These are phyloP conservation scores for Penicillium canariense DNA, from an alignment of 495 filamentous ascomycete genomes.

Conservation along the genomic window DNA sequence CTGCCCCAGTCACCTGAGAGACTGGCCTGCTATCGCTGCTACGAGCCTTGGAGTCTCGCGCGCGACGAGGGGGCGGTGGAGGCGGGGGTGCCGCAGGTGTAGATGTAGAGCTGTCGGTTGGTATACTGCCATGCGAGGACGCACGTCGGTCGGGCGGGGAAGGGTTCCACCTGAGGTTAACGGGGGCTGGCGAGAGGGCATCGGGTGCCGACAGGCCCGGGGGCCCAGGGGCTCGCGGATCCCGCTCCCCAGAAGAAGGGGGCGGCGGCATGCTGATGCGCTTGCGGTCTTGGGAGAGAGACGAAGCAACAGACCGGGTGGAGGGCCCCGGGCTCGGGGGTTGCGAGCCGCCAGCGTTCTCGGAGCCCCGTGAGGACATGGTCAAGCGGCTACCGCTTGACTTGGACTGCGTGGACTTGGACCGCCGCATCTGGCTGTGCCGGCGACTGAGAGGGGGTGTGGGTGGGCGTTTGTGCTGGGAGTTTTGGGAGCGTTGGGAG, in stretches of 20 bases:
- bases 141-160: slow-evolving; percentile 18
- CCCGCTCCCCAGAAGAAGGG: slow-evolving; percentile 3
- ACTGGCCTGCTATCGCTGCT: slow-evolving; percentile 34
- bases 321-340: slow-evolving; percentile 37
- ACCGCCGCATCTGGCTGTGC: slow-evolving; percentile 47
- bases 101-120: slow-evolving; percentile 32
- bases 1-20: slow-evolving; percentile 22
- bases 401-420: slow-evolving; percentile 38
- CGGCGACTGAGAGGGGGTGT: slow-evolving; percentile 49
- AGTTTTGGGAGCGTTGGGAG: slow-evolving; percentile 38
- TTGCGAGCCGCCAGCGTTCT: slow-evolving; percentile 26
- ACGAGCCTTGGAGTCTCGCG: slow-evolving; percentile 53
- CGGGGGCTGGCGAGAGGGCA: slow-evolving; percentile 4
- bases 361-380: slow-evolving; percentile 25
- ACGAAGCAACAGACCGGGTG: slow-evolving; percentile 6
- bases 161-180: slow-evolving; percentile 8
- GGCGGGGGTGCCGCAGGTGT: slow-evolving; percentile 40
- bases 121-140: slow-evolving; percentile 25
- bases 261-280: slow-evolving; percentile 28
- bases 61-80: slow-evolving; percentile 60
- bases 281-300: slow-evolving; percentile 20
- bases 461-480: slow-evolving; percentile 47
- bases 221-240: slow-evolving; percentile 2
- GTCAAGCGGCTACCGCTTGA: slow-evolving; percentile 33
- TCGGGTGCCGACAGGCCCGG: slow-evolving; percentile 12